Percentiles rank a stretch among this genome's conserved stretches.
Conservation (phyloP, 441 rosid genomes). For the Geranium incanum region DNA sequence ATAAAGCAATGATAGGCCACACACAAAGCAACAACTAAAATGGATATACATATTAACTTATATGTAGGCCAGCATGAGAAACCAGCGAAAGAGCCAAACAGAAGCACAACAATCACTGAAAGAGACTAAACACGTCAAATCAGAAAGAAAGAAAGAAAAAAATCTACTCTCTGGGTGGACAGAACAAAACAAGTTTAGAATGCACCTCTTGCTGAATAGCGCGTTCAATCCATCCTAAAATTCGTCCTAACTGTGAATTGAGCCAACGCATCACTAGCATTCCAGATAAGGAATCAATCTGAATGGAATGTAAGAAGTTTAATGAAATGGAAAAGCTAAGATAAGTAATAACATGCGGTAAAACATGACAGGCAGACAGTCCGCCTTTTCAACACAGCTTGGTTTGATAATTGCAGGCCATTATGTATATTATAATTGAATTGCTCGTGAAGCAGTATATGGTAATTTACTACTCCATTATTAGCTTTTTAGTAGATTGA, state of each 20-base stretch:
- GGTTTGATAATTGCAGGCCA: conserved; percentile 1
- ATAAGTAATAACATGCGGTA: neutral
- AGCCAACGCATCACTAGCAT: conserved; percentile 93
- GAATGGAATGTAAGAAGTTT: neutral
- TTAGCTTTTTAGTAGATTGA: neutral
- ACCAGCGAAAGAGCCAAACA: neutral
- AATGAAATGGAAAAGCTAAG: neutral
- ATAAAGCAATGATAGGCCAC: neutral
- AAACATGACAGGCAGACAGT: neutral
- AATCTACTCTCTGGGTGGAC: conserved; percentile 6
- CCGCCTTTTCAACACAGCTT: neutral
- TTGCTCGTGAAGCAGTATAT: neutral
- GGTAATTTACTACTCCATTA: neutral
- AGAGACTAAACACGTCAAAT: conserved; percentile 1
- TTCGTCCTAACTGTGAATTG: conserved; percentile 85
- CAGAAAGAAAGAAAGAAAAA: neutral
- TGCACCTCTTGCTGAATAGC: conserved; percentile 89
- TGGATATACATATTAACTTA: neutral
- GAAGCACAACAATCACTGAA: neutral
- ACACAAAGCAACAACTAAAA: neutral
- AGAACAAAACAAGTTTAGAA: conserved; percentile 3
- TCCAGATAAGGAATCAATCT: conserved; percentile 75
- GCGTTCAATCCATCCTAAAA: conserved; percentile 92
- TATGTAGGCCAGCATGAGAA: neutral
- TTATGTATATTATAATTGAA: too few relatives aligned